phyloP scores from a whole-genome alignment of 1,139 yeast species.

The Yamadazyma atlantica region DNA sequence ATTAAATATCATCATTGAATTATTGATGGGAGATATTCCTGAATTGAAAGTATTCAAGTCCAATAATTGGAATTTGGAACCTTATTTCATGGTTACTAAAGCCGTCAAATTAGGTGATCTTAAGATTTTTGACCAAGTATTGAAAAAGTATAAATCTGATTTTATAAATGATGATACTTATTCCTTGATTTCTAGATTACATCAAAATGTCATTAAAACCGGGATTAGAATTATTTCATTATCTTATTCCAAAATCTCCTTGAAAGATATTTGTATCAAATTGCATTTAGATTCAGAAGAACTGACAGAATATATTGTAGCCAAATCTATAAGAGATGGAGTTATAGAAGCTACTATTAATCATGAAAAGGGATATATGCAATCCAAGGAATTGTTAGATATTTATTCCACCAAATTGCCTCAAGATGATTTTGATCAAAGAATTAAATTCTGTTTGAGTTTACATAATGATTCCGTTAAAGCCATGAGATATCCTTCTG shows the following conservation, averaged over 20 bases:
- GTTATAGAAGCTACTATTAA: conserved; percentile 94
- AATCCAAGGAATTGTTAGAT: conserved; percentile 82
- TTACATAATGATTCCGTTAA: conserved; percentile 91
- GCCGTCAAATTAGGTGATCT: conserved; percentile 95
- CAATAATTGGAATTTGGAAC: conserved; percentile 56
- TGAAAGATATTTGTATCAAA: conserved; percentile 87
- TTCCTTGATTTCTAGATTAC: conserved; percentile 81
- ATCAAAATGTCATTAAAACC: conserved; percentile 96
- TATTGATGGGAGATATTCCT: conserved; percentile 97
- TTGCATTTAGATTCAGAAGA: conserved; percentile 92
- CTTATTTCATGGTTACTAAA: conserved; percentile 84
- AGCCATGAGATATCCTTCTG: conserved; percentile 88
- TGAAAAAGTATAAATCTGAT: conserved; percentile 59
- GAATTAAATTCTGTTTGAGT: conserved; percentile 88
- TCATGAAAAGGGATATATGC: conserved; percentile 90
- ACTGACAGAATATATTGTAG: conserved; percentile 93
- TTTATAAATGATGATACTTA: conserved; percentile 79
- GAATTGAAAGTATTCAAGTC: conserved; percentile 80
- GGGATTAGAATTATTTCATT: conserved; percentile 93
- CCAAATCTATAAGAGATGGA: conserved; percentile 96
- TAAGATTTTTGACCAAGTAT: conserved; percentile 73
- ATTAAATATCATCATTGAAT: conserved; percentile 82
- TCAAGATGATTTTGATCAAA: conserved; percentile 84
- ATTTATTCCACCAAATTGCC: conserved; percentile 88
- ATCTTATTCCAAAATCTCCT: conserved; percentile 86